phyloP scores from a whole-genome alignment of 805 yeast species.

The Kuraishia hungarica region DNA sequence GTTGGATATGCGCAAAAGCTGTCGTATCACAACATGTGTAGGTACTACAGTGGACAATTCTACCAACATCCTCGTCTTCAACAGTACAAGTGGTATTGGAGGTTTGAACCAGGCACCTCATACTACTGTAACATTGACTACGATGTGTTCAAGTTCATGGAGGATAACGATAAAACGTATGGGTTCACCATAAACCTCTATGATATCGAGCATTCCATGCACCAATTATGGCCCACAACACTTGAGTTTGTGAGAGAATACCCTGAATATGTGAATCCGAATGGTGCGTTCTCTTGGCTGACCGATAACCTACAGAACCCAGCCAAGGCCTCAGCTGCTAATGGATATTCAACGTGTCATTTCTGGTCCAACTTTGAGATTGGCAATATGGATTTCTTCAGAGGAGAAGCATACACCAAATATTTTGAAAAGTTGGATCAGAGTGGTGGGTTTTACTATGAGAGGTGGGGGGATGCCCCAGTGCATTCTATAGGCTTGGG shows the following conservation, averaged over 20 bases:
- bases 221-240: constrained; percentile 63
- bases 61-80: constrained; percentile 54
- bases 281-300: constrained; percentile 47
- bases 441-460: constrained; percentile 79
- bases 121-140: constrained; percentile 65
- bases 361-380: constrained; percentile 91
- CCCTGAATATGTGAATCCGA: constrained; percentile 47
- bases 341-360: constrained; percentile 58
- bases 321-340: constrained; percentile 25
- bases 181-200: constrained; percentile 67
- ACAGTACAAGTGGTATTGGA: constrained; percentile 67
- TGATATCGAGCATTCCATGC: constrained; percentile 59
- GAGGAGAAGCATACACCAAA: constrained; percentile 55
- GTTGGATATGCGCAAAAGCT: constrained; percentile 52
- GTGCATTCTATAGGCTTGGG: constrained; percentile 73
- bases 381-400: constrained; percentile 73
- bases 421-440: constrained; percentile 60
- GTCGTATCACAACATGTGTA: constrained; percentile 80
- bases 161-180: constrained; percentile 55
- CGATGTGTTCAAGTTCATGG: constrained; percentile 71
- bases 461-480: constrained; percentile 93
- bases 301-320: constrained; percentile 46
- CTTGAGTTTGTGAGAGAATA: constrained; percentile 44
- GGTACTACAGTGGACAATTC: constrained; percentile 62
- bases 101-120: constrained; percentile 67